These are phyloP conservation scores for Trifolium repens DNA, from an alignment of 306 rosid genomes.

Conservation along the genomic window DNA sequence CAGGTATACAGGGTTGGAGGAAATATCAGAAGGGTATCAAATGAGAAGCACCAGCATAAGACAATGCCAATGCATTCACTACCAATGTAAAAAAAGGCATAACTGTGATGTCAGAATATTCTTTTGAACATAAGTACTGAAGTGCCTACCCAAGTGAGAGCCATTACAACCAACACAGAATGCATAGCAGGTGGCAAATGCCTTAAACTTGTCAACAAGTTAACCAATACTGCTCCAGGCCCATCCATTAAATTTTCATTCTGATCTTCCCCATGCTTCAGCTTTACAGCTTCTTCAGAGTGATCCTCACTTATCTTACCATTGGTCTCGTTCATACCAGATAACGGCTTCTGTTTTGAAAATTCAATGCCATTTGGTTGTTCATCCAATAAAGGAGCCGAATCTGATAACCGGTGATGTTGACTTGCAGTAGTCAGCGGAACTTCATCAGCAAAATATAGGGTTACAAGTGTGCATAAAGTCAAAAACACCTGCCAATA, in stretches of 20 bases:
- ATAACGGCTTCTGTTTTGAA: slow-evolving; percentile 52
- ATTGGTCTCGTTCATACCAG: slow-evolving; percentile 39
- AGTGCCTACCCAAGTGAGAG: slow-evolving; percentile 90
- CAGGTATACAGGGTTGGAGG: slow-evolving; percentile 39
- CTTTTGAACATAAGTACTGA: slow-evolving; percentile 35
- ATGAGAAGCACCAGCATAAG: slow-evolving; percentile 34
- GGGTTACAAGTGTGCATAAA: slow-evolving; percentile 79
- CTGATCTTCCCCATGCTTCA: slow-evolving; percentile 58
- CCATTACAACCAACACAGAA: slow-evolving; percentile 94
- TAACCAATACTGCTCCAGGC: slow-evolving; percentile 92
- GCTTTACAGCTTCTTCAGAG: slow-evolving; percentile 48
- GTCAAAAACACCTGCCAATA: slow-evolving; percentile 79
- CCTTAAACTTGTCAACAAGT: slow-evolving; percentile 90
- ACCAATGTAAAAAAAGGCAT: slow-evolving; percentile 26
- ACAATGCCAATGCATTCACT: slow-evolving; percentile 32
- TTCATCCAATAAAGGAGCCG: slow-evolving; percentile 83
- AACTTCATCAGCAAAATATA: slow-evolving; percentile 93
- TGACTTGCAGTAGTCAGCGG: slow-evolving; percentile 66
- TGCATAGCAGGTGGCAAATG: slow-evolving; percentile 98
- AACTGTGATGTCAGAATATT: slow-evolving; percentile 18
- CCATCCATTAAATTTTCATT: slow-evolving; percentile 67
- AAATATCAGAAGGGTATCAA: slow-evolving; percentile 40
- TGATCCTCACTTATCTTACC: slow-evolving; percentile 47
- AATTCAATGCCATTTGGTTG: slow-evolving; percentile 58
- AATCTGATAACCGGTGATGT: slow-evolving; percentile 63